phyloP scores from a whole-genome alignment of 768 basidiomycete genomes.

The Candolleomyces aberdarensis region DNA sequence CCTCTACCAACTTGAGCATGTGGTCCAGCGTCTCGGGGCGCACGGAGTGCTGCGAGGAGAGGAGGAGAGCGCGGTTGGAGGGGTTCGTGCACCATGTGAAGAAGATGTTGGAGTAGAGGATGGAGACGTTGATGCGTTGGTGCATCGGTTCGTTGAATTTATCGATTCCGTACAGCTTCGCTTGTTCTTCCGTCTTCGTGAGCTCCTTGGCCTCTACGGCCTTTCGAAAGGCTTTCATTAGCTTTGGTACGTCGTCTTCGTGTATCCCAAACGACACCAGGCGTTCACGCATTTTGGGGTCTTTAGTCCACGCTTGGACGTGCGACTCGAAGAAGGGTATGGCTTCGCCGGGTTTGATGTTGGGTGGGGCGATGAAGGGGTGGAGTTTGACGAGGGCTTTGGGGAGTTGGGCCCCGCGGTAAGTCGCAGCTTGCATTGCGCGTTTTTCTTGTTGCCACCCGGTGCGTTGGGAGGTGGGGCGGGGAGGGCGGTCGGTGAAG shows the following conservation, averaged over 20 bases:
- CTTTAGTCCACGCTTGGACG: neutral
- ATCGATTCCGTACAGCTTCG: neutral
- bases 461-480: too few species aligned
- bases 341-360: neutral
- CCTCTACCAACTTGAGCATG: conserved; percentile 22
- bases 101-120: conserved; percentile 15
- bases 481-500: too few species aligned
- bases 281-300: neutral
- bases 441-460: too few species aligned
- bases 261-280: neutral
- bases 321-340: neutral
- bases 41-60: conserved; percentile 14
- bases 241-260: neutral
- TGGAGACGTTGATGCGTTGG: neutral
- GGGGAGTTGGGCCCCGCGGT: too few species aligned
- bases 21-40: conserved; percentile 21
- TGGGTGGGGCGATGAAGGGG: neutral
- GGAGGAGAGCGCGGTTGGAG: neutral
- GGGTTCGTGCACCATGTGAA: conserved; percentile 4
- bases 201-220: neutral
- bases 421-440: too few species aligned
- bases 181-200: neutral
- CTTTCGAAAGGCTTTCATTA: neutral
- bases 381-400: too few species aligned
- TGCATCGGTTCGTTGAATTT: neutral